Evolutionary conservation across 2,329 filamentous ascomycete species (phyloP), one percentile per base, ranked within the genome.

Genomic region (Cladosporium phlei): DNA sequence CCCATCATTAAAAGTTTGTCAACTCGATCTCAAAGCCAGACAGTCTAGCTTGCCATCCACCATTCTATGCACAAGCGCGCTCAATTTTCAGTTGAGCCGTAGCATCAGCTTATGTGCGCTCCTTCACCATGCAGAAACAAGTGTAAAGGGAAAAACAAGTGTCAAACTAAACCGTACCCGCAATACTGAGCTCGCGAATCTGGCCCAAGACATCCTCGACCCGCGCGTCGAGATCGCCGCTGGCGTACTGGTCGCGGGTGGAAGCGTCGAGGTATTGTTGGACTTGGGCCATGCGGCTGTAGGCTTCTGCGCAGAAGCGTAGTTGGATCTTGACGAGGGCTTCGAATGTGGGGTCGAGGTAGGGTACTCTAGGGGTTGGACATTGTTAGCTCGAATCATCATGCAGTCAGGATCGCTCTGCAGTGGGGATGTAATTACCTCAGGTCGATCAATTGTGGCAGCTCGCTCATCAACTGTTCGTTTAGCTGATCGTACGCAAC

Each of bases 291-390:
- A 98, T 98, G 38, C 93, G 79, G 52, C 84, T 90, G 69, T 98
- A 98, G 2, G 93, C 93, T 71, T 98, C 93, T 6, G 94, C 93
- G 62, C 94, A 98, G 74, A 98, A 98, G 28, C 93, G 79, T 60
- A 98, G 69, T 72, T 98, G 93, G 57, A 98, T 98, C 76, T 98
- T 98, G 66, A 98, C 93, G 43, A 98, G 81, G 0, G 94, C 93
- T 70, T 98, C 93, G 64, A 98, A 98, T 52, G 84, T 91, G 0
- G 94, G 94, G 61, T 98, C 93, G 48, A 98, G 80, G 65, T 98
- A 98, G 0, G 94, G 94, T 11, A 98, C 93, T 47, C 61, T 63
- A 24, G 17, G 9, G 20, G 5, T 6, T 17, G 12, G 24, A 22
- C 24, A 17, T 29, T 10, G 28, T 30, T 8, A 20, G 29, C n/a